Base-by-base conservation (phyloP, 1,284 basidiomycete genomes). In the Tilletia setariae region DNA sequence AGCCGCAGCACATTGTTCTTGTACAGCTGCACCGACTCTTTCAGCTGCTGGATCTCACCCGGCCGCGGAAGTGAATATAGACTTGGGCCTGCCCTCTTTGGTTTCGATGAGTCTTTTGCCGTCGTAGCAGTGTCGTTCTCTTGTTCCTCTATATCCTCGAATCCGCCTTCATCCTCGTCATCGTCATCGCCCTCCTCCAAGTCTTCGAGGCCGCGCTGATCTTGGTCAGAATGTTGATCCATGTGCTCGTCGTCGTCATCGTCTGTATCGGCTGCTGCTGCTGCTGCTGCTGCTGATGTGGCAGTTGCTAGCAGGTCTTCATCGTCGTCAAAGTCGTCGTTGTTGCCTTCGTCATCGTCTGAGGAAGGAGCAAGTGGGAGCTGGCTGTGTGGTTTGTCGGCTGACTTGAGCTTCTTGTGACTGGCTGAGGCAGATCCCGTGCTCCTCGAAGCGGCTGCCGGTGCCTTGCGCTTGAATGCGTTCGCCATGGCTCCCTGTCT, bases 1-100 rank as follows among this genome's bases (percentile, higher is more conserved):
- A 93, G 85, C 80, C 92, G 93, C 85, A 96, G 92, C 1, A 92
- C 87, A 66, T 87, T 91, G 0, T 92, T 94, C 76, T 88, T 86
- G 80, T 90, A 92, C 19, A 96, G 85, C 69, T 93, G 89, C 30
- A 88, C 86, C 7, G 92, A 88, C 79, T 92, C 88, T 79, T 89
- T 90, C 70, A 93, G 89, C 6, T 84, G 84, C 69, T 90, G 87
- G 62, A 95, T 85, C 82, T 95, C 92, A 70, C 90, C 83, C 23
- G 84, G 79, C 0, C 86, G 86, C 0, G 86, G 85, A 0, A 86
- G 81, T 44, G 84, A 82, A 78, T 86, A 86, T 21, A 85, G 80
- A 7, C 76, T 73, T 23, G 79, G 35, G 11, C 23, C 67, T 66
- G 77, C 69, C 73, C 56, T 25, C 30, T 61, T 61, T 30, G 28